Base-by-base conservation (phyloP, 108 stramenopile genomes). In the Skeletonema costatum region DNA sequence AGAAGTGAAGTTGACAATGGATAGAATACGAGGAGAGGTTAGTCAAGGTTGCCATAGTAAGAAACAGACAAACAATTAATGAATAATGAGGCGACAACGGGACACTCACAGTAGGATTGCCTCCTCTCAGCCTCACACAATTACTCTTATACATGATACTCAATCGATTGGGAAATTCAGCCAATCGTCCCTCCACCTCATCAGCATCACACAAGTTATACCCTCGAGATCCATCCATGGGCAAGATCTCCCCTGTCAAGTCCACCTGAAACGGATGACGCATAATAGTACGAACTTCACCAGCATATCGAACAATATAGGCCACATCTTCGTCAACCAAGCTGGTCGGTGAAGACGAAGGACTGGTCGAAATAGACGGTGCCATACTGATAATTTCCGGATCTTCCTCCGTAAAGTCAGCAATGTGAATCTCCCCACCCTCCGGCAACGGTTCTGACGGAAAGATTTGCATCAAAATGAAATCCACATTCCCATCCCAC, bases 151-250 rank as follows among this genome's bases (percentile, higher is more conserved):
- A 39, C 19, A 78, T 42, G 35, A 82, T 61, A 32, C 71, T 73
- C 64, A 78, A 63, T 29, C 81, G 39, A 17, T 77, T 78, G 8
- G 64, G 65, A 44, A 56, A 58, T 2, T 56, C 53, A 32, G 65
- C 44, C 21, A 46, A 16, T 16, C 61, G 21, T 46, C 81, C 81
- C 30, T 78, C 77, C 8, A 82, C 66, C 46, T 82, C 81, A 48
- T 82, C 81, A 0, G 66, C 73, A 9, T 74, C 73, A 36, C 79
- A 80, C n/a, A 80, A 61, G 63, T 68, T 53, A 64, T 74, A 80
- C 30, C 59, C 58, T 12, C 33, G 29, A 7, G 42, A 62, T 9
- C 78, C 71, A 38, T 80, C 68, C 79, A 80, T 80, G 12, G 73
- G 68, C 46, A 80, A 65, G 56, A 74, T 51, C 51, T 64, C 72